Evolutionary conservation across 805 yeast genomes (phyloP), one percentile per base, ranked within the genome.

Genomic region (Yamadazyma olivae): DNA sequence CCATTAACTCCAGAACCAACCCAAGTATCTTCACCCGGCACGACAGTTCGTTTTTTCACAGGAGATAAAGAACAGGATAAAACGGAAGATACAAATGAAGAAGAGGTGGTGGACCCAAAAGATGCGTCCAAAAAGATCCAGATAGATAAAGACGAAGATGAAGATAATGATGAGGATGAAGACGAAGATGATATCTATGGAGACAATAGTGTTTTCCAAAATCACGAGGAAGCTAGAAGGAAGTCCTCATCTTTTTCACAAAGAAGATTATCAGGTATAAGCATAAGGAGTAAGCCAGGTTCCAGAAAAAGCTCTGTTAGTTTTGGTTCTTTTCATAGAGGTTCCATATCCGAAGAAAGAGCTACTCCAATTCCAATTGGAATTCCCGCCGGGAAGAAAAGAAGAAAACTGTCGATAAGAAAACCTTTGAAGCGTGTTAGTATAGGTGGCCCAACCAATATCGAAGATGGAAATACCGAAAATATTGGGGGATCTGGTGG

Each of bases 211-310:
- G 49, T 63, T 22, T 63, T 65, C 49, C 59, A 58, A 36, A 49
- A 43, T 20, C 61, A 64, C 4, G 33, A 38, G 13, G 46, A 40
- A 14, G 17, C 38, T 8, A 44, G 59, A 37, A 44, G 70, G 29
- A 53, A 57, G 21, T 51, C 60, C 15, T 59, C 67, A 6, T 51
- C 54, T 4, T 46, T 52, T 3, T 41, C 54, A 15, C 68, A 56
- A 39, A 54, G 70, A 25, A 39, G 71, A 27, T 51, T 66, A 18
- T 64, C 70, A 1, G 66, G 67, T 5, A 62, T 64, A 19, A 44
- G 58, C 7, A 46, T 49, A 20, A 33, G 59, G 24, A 28, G 16
- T 22, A 36, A 26, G 13, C 36, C 42, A 2, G 31, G 39, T 3
- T 52, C 54, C 26, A 46, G 67, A 15, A 46, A 62, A 12, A 56